Evolutionary conservation across 2,329 filamentous ascomycete genomes (phyloP).

Genomic region (Neocatenulostroma microsporum): DNA sequence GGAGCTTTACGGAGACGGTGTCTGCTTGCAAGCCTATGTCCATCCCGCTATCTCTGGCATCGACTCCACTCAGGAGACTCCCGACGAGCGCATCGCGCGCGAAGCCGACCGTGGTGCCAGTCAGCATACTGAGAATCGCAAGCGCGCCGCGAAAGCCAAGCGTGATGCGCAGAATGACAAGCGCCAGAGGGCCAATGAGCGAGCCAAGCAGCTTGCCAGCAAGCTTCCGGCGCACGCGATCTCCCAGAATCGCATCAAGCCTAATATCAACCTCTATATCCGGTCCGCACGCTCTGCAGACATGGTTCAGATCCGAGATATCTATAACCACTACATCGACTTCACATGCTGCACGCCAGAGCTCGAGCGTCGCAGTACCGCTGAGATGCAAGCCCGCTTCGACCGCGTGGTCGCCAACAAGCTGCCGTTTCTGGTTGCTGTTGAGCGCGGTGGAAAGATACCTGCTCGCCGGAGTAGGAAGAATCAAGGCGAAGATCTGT

Average conservation of each 20-base stretch:
- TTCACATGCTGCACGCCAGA: constrained; percentile 43
- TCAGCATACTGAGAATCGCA: constrained; percentile 20
- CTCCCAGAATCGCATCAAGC: constrained; percentile 1
- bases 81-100: constrained; percentile 16
- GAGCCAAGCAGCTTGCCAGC: too few relatives aligned
- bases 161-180: constrained; percentile 9
- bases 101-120: constrained; percentile 21
- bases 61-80: constrained; percentile 22
- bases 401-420: constrained; percentile 31
- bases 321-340: constrained; percentile 53
- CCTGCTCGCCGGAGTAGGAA: constrained; percentile 11
- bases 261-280: constrained; percentile 26
- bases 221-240: neutral
- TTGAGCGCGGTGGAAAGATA: constrained; percentile 30
- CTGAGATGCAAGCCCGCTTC: constrained; percentile 38
- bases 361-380: constrained; percentile 30
- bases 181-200: constrained; percentile 9
- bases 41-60: constrained; percentile 20
- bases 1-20: constrained; percentile 15
- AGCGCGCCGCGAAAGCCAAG: constrained; percentile 21
- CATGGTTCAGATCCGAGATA: constrained; percentile 39
- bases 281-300: constrained; percentile 48
- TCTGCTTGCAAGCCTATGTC: constrained; percentile 1
- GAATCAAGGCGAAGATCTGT: constrained; percentile 14
- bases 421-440: constrained; percentile 46